Conservation (phyloP, 2,329 filamentous ascomycete genomes). For the Lomentospora prolificans region DNA sequence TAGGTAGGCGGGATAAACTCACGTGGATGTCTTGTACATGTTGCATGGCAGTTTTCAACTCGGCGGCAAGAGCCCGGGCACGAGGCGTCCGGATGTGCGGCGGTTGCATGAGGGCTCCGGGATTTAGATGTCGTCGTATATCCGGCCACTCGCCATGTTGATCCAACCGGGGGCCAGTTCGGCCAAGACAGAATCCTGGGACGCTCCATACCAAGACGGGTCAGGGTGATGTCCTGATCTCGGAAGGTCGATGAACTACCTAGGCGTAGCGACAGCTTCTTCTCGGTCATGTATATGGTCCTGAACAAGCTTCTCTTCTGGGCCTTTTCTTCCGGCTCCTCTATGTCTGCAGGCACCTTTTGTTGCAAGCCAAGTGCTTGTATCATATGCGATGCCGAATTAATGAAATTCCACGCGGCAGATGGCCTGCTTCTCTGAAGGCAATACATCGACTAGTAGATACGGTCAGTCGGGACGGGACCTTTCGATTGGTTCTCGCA, state of each 20-base stretch:
- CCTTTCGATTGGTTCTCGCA: not conserved
- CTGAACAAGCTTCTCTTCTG: slow-evolving; percentile 36
- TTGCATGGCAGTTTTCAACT: slow-evolving; percentile 22
- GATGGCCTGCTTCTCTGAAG: slow-evolving; percentile 23
- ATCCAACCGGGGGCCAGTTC: slow-evolving; percentile 38
- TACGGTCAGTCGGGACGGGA: not conserved
- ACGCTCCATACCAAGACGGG: slow-evolving; percentile 22
- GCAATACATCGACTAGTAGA: slow-evolving; percentile 18
- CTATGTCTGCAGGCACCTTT: slow-evolving; percentile 8
- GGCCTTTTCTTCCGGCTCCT: slow-evolving; percentile 9
- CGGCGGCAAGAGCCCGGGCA: slow-evolving; percentile 21
- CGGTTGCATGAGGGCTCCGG: slow-evolving; percentile 26
- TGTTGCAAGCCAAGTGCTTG: slow-evolving; percentile 22
- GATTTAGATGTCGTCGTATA: slow-evolving; percentile 46
- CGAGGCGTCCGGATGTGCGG: slow-evolving; percentile 22
- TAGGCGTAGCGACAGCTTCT: slow-evolving; percentile 42
- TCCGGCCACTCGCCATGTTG: slow-evolving; percentile 37
- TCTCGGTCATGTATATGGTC: slow-evolving; percentile 48
- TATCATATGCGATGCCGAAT: slow-evolving; percentile 21
- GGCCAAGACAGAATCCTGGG: slow-evolving; percentile 15
- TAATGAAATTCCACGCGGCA: slow-evolving; percentile 19
- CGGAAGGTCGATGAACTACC: slow-evolving; percentile 40
- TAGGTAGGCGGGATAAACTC: not conserved
- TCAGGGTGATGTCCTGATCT: slow-evolving; percentile 44
- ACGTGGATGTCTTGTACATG: slow-evolving; percentile 15